These are phyloP conservation scores for Diphasiastrum complanatum DNA, from an alignment of 83 land plant species.

Conservation along the genomic window DNA sequence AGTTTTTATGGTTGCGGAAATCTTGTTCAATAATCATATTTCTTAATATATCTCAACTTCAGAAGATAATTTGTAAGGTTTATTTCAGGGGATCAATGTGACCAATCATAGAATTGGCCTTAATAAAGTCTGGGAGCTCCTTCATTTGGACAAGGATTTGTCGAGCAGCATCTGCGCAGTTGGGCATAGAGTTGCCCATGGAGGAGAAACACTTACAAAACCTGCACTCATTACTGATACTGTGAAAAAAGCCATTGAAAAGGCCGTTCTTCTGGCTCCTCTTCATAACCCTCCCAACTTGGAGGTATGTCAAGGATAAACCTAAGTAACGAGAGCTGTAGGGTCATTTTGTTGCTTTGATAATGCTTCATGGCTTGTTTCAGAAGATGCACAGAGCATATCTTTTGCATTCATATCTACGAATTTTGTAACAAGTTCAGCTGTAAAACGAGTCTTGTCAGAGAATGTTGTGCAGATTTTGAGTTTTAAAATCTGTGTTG, in stretches of 20 bases:
- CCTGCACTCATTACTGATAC: conserved; percentile 31
- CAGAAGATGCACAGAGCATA: no score
- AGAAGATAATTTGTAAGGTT: no score
- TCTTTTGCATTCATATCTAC: no score
- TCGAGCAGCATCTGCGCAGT: conserved; percentile 27
- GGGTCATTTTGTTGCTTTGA: neutral
- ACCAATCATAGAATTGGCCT: conserved; percentile 33
- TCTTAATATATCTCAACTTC: no score
- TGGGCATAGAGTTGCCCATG: conserved; percentile 47
- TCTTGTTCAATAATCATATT: no score
- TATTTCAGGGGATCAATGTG: conserved; percentile 26
- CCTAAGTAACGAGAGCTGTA: no score
- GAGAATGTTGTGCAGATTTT: no score
- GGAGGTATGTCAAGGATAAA: no score
- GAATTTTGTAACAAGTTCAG: neutral
- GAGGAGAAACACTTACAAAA: conserved; percentile 33
- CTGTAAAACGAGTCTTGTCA: no score
- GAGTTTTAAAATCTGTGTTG: no score
- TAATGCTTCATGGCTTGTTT: neutral
- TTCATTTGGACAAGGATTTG: conserved; percentile 26
- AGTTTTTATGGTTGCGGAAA: no score
- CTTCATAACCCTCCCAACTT: conserved; percentile 46
- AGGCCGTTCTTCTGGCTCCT: conserved; percentile 39
- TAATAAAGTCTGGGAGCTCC: conserved; percentile 40
- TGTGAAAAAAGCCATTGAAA: conserved; percentile 38